These are phyloP conservation scores for Helotiales sp. DNA, from an alignment of 2,329 filamentous ascomycete genomes.

Conservation along the genomic window DNA sequence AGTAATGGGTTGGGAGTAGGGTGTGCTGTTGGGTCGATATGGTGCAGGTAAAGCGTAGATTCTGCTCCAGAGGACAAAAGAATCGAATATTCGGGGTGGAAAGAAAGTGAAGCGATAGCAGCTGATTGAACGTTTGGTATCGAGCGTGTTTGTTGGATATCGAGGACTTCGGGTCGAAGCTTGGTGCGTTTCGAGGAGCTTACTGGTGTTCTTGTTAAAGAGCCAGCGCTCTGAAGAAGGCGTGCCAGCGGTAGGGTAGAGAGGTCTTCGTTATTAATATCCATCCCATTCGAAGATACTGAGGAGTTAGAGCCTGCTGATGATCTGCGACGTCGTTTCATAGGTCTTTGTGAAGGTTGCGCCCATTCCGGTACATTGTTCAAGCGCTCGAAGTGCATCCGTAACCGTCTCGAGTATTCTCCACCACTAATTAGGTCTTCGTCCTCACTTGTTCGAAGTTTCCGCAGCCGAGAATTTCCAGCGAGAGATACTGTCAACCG, in stretches of 20 bases:
- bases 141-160: constrained; percentile 88
- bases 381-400: constrained; percentile 72
- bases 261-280: constrained; percentile 61
- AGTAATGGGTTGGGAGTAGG: constrained; percentile 85
- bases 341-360: constrained; percentile 54
- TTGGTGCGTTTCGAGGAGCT: constrained; percentile 66
- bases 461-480: constrained; percentile 74
- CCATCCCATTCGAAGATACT: constrained; percentile 51
- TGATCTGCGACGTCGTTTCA: constrained; percentile 56
- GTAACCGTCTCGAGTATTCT: constrained; percentile 81
- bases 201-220: constrained; percentile 57
- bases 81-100: constrained; percentile 88
- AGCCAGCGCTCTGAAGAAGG: constrained; percentile 76
- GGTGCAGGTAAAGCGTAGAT: constrained; percentile 85
- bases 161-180: constrained; percentile 83
- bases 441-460: constrained; percentile 77
- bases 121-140: constrained; percentile 80
- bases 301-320: constrained; percentile 51
- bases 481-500: constrained; percentile 82
- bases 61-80: constrained; percentile 88
- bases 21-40: constrained; percentile 76
- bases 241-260: constrained; percentile 77
- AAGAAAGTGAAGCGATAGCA: constrained; percentile 80
- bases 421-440: constrained; percentile 87
- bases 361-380: constrained; percentile 68